These are phyloP conservation scores for Syzygium grande DNA, from an alignment of 345 rosid genomes.

Conservation along the genomic window DNA sequence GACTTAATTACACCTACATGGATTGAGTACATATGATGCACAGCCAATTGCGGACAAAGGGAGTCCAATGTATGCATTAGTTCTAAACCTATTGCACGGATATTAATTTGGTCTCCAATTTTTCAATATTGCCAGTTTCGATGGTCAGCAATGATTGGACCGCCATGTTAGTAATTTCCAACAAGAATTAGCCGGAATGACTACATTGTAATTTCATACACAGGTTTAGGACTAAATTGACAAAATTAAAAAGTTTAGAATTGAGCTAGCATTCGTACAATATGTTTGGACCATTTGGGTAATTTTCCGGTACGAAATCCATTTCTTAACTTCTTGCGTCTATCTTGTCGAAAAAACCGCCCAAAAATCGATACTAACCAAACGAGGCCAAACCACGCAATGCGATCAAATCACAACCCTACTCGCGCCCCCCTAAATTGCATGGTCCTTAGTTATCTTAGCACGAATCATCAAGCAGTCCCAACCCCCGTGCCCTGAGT, in stretches of 20 bases:
- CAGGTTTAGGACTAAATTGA: not conserved
- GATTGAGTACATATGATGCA: not conserved
- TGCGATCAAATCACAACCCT: not conserved
- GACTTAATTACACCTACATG: not conserved
- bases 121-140: not conserved
- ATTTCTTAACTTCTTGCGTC: not conserved
- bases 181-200: not conserved
- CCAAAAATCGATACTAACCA: not conserved
- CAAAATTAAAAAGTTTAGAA: not conserved
- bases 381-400: not conserved
- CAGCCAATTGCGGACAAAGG: not conserved
- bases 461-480: too few relatives aligned
- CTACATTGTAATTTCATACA: rapidly evolving
- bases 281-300: not conserved
- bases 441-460: too few relatives aligned
- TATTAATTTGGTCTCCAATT: not conserved
- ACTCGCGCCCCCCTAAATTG: not conserved
- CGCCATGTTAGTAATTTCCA: rapidly evolving
- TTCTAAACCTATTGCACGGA: not conserved
- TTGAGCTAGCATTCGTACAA: rapidly evolving
- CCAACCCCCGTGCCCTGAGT: too few relatives aligned
- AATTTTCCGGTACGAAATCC: rapidly evolving
- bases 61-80: not conserved
- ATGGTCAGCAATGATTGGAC: rapidly evolving
- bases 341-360: not conserved